These are phyloP conservation scores for Striga hermonthica DNA, from an alignment of 305 asterid species.

Conservation along the genomic window DNA sequence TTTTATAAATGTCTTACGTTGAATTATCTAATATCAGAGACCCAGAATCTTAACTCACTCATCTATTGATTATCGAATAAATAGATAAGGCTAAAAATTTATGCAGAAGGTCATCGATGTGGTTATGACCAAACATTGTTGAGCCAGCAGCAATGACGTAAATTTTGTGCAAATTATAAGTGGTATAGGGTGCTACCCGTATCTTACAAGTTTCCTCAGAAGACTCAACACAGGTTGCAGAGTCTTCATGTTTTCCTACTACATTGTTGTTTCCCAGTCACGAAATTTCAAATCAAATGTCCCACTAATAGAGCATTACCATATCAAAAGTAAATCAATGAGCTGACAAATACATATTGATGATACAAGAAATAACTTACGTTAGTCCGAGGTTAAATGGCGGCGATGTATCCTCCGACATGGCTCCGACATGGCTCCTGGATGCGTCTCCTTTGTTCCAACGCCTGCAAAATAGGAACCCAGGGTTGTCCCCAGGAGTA, in stretches of 20 bases:
- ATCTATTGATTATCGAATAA: conserved; percentile 13
- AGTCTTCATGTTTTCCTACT: conserved; percentile 68
- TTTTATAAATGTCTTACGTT: neutral
- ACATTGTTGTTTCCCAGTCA: conserved; percentile 44
- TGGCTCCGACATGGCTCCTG: too few species aligned
- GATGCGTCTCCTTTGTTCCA: too few species aligned
- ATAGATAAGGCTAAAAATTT: too few species aligned
- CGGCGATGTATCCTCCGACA: too few species aligned
- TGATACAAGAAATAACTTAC: too few species aligned
- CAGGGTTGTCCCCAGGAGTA: too few species aligned
- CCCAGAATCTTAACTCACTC: neutral
- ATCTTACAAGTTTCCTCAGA: conserved; percentile 68
- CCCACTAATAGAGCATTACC: conserved; percentile 23
- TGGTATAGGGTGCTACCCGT: neutral
- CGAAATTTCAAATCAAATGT: conserved; percentile 31
- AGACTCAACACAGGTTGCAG: conserved; percentile 72
- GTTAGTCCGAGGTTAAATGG: too few species aligned
- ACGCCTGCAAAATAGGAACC: too few species aligned
- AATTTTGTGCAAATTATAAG: conserved; percentile 14
- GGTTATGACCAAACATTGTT: too few species aligned
- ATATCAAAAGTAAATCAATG: conserved; percentile 27
- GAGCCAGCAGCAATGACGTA: conserved; percentile 7
- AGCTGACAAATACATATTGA: conserved; percentile 6
- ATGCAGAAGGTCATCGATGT: too few species aligned
- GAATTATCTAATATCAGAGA: neutral